Evolutionary conservation across 2,329 filamentous ascomycete species (phyloP).

Genomic region (Cytospora piceae): DNA sequence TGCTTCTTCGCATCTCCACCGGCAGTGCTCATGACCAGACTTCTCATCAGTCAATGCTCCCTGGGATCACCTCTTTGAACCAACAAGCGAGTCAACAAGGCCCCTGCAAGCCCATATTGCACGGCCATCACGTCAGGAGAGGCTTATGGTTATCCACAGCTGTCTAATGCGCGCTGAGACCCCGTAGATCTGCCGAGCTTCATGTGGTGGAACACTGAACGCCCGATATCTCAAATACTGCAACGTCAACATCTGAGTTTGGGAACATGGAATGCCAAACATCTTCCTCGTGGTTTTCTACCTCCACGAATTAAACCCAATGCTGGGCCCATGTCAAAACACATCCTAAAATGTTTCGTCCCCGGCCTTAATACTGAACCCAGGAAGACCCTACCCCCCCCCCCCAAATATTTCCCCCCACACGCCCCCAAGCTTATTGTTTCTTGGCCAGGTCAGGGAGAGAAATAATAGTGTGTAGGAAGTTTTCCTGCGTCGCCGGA

Average conservation of each 20-base stretch:
- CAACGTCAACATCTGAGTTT: conserved; percentile 5
- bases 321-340: background rate
- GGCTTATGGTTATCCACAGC: conserved; percentile 6
- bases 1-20: conserved; percentile 20
- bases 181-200: conserved; percentile 26
- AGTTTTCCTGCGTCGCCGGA: conserved; percentile 24
- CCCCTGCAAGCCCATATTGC: background rate
- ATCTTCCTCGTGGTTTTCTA: background rate
- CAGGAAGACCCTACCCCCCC: background rate
- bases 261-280: background rate
- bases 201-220: conserved; percentile 30
- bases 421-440: conserved; percentile 5
- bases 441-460: background rate
- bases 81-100: background rate
- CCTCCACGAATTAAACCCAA: conserved; percentile 2
- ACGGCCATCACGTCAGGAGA: conserved; percentile 6
- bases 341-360: background rate
- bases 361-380: background rate
- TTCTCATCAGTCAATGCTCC: background rate
- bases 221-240: conserved; percentile 5
- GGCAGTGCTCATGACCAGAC: conserved; percentile 16
- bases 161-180: conserved; percentile 15
- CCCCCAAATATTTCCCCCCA: background rate
- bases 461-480: background rate
- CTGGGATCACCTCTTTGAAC: conserved; percentile 7